Percentiles rank a stretch among this genome's conserved stretches.
phyloP scores from a whole-genome alignment of 176 grass and related monocot species.

The Pontederia paniculata region DNA sequence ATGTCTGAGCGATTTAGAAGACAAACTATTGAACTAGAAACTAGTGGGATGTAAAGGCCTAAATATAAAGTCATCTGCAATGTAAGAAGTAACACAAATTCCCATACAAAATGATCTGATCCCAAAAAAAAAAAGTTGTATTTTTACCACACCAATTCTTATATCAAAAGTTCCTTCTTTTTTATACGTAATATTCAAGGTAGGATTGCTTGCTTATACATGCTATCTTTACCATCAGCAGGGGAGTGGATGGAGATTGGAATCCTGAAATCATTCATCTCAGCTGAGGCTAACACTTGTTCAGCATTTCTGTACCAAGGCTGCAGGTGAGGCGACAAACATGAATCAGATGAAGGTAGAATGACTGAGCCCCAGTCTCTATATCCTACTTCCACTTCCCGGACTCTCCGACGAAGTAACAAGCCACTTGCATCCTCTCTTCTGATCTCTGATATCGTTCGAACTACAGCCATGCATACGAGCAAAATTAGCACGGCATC shows the following conservation, averaged over 20 bases:
- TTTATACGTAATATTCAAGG: background rate
- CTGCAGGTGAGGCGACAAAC: slow-evolving; percentile 37
- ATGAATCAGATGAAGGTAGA: slow-evolving; percentile 32
- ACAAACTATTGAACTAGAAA: too few species aligned
- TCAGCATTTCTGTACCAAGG: slow-evolving; percentile 64
- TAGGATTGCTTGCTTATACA: slow-evolving; percentile 82
- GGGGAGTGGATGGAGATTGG: slow-evolving; percentile 42
- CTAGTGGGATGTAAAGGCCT: too few species aligned
- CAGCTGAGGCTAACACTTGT: slow-evolving; percentile 42
- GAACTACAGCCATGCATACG: slow-evolving; percentile 53
- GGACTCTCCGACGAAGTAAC: slow-evolving; percentile 58
- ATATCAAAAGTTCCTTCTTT: background rate
- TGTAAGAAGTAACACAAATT: too few species aligned
- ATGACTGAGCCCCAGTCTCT: slow-evolving; percentile 71
- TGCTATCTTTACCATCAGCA: slow-evolving; percentile 61
- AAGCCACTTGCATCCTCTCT: slow-evolving; percentile 62
- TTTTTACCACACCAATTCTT: background rate
- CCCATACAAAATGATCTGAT: too few species aligned
- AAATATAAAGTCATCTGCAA: too few species aligned
- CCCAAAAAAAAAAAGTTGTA: background rate
- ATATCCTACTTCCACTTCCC: slow-evolving; percentile 36
- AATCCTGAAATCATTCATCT: slow-evolving; percentile 19
- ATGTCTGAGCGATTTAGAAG: too few species aligned
- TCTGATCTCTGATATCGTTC: slow-evolving; percentile 62
- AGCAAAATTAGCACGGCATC: slow-evolving; percentile 61